phyloP scores from a whole-genome alignment of 2,329 filamentous ascomycete genomes.

The Biscogniauxia marginata region DNA sequence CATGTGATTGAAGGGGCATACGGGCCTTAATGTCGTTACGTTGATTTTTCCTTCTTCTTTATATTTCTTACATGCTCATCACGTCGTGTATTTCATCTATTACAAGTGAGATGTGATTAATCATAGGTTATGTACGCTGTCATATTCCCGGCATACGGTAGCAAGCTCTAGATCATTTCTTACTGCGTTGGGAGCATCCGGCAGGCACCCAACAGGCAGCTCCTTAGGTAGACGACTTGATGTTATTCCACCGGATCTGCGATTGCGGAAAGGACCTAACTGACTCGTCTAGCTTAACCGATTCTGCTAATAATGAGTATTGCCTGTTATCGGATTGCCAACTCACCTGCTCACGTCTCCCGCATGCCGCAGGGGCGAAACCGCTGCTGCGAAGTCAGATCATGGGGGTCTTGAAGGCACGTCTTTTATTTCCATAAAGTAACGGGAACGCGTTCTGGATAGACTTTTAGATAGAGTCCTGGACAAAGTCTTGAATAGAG shows the following conservation, averaged over 20 bases:
- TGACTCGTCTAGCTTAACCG: neutral
- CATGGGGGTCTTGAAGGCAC: neutral
- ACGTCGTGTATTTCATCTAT: too few relatives aligned
- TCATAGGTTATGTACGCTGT: too few relatives aligned
- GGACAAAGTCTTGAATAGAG: conserved; percentile 10
- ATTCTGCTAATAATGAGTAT: neutral
- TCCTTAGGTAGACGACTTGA: neutral
- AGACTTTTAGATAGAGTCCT: too few relatives aligned
- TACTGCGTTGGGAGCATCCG: neutral
- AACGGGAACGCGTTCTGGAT: conserved; percentile 26
- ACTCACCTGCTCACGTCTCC: neutral
- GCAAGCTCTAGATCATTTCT: too few relatives aligned
- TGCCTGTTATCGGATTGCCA: neutral
- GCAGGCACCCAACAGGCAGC: neutral
- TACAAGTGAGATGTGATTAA: too few relatives aligned
- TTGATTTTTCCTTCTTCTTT: too few relatives aligned
- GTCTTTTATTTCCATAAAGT: conserved; percentile 25
- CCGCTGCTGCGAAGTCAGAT: neutral
- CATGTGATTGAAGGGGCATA: neutral
- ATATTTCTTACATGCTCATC: too few relatives aligned
- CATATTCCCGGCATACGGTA: too few relatives aligned
- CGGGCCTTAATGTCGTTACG: neutral
- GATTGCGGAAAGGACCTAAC: neutral
- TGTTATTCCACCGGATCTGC: neutral
- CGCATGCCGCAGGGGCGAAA: neutral